phyloP scores from a whole-genome alignment of 352 stramenopile genomes.

The Globisporangium yorkense region DNA sequence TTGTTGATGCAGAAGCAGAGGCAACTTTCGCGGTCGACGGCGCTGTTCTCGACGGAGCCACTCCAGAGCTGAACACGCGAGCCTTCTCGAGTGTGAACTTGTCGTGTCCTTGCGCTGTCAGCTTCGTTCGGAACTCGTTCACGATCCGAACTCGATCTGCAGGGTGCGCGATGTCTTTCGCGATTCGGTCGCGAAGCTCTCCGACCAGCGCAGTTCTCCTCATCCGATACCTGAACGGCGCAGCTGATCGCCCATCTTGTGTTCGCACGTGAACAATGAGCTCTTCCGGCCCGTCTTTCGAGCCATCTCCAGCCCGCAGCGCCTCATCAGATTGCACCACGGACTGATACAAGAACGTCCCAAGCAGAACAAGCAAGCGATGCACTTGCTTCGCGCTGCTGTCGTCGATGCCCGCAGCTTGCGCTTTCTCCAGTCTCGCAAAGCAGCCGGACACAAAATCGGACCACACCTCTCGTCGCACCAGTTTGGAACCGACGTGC shows the following conservation, averaged over 20 bases:
- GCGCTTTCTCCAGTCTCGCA: slow-evolving; percentile 31
- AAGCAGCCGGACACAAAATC: slow-evolving; percentile 56
- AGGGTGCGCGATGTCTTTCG: slow-evolving; percentile 55
- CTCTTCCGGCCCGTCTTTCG: slow-evolving; percentile 37
- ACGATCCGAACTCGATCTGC: slow-evolving; percentile 60
- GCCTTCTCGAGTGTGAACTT: slow-evolving; percentile 70
- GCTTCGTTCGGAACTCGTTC: slow-evolving; percentile 64
- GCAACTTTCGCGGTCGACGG: slow-evolving; percentile 12
- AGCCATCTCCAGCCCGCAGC: background rate
- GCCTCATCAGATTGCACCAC: slow-evolving; percentile 24
- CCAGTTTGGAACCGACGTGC: slow-evolving; percentile 62
- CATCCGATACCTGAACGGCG: slow-evolving; percentile 58
- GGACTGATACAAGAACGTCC: slow-evolving; percentile 71
- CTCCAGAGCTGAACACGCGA: slow-evolving; percentile 28
- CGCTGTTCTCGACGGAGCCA: background rate
- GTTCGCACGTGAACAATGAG: slow-evolving; percentile 65
- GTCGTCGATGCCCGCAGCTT: background rate
- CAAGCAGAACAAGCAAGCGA: slow-evolving; percentile 60
- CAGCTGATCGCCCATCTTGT: slow-evolving; percentile 51
- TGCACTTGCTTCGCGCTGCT: slow-evolving; percentile 26
- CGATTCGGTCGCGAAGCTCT: slow-evolving; percentile 57
- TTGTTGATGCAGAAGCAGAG: slow-evolving; percentile 25
- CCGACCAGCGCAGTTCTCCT: slow-evolving; percentile 47
- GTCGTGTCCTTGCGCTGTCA: slow-evolving; percentile 58
- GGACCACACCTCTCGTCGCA: slow-evolving; percentile 60